Percentiles rank a stretch among this genome's conserved stretches.
Conservation (phyloP, 2,329 filamentous ascomycete genomes). For the Bimuria novae-zelandiae region DNA sequence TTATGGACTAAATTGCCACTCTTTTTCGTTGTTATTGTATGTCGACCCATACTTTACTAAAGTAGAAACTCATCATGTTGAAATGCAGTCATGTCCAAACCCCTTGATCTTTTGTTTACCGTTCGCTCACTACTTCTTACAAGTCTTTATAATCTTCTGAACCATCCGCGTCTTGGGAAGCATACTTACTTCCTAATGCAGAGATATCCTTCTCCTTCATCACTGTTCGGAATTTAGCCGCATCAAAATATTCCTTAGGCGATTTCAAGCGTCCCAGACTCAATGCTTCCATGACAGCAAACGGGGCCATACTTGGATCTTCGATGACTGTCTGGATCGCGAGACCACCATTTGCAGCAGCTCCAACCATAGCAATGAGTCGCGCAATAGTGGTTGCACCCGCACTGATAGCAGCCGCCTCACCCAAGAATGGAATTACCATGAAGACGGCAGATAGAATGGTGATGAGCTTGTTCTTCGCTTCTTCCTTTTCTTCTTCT, state of each 20-base stretch:
- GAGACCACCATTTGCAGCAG: constrained; percentile 1
- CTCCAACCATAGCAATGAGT: not conserved
- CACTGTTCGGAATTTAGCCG: not conserved
- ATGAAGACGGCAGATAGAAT: constrained; percentile 11
- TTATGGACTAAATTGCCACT: too few relatives aligned
- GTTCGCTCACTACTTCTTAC: not conserved
- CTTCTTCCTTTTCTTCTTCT: constrained; percentile 8
- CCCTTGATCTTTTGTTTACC: not conserved
- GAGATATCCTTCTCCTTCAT: constrained; percentile 2
- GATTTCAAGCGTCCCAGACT: constrained; percentile 1
- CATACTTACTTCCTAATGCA: not conserved
- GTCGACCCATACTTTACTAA: too few relatives aligned
- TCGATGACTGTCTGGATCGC: constrained; percentile 4
- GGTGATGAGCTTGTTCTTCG: constrained; percentile 6
- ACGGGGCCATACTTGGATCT: constrained; percentile 8
- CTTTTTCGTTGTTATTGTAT: too few relatives aligned
- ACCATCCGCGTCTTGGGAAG: not conserved
- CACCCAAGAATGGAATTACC: constrained; percentile 10
- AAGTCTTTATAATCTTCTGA: not conserved
- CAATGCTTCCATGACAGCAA: constrained; percentile 7
- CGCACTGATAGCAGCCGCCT: not conserved
- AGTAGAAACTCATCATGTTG: too few relatives aligned
- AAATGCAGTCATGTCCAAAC: too few relatives aligned
- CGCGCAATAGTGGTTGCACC: constrained; percentile 1
- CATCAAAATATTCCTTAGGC: constrained; percentile 2